phyloP scores from a whole-genome alignment of 768 basidiomycete genomes.

The Podaxis mareebaensis region DNA sequence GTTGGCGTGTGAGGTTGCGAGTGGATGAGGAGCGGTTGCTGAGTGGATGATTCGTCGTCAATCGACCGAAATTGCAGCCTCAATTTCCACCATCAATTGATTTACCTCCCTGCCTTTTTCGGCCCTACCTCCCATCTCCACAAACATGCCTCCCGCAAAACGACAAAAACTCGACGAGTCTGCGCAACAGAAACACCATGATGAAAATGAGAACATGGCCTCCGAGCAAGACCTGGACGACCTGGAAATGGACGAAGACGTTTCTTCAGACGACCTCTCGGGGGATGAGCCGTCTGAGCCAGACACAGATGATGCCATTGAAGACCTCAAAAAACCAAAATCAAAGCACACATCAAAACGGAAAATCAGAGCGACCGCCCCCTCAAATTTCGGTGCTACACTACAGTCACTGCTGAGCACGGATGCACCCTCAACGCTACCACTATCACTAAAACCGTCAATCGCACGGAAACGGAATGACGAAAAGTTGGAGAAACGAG shows the following conservation, averaged over 20 bases:
- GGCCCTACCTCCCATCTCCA: background rate
- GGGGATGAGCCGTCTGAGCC: constrained; percentile 25
- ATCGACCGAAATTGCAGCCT: background rate
- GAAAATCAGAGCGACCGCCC: constrained; percentile 77
- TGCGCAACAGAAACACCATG: constrained; percentile 30
- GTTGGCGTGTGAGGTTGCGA: background rate
- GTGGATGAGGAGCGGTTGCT: constrained; percentile 1
- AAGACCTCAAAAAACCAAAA: constrained; percentile 53
- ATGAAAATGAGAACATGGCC: constrained; percentile 20
- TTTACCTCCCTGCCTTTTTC: constrained; percentile 6
- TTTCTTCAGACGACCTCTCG: constrained; percentile 21
- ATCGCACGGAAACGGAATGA: constrained; percentile 68
- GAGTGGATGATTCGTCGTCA: constrained; percentile 6
- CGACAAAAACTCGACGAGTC: constrained; percentile 42
- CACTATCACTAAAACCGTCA: constrained; percentile 80
- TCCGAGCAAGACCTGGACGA: constrained; percentile 14
- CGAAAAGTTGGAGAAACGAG: constrained; percentile 71
- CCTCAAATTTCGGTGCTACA: constrained; percentile 72
- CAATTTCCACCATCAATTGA: constrained; percentile 13
- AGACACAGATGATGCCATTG: constrained; percentile 69
- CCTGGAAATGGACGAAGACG: constrained; percentile 17
- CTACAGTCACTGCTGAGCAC: constrained; percentile 74
- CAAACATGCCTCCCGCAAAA: constrained; percentile 54
- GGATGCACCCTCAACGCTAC: constrained; percentile 65
- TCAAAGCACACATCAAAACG: constrained; percentile 82